Conservation (phyloP, 1,284 basidiomycete species). For the Neolentinus lepideus region DNA sequence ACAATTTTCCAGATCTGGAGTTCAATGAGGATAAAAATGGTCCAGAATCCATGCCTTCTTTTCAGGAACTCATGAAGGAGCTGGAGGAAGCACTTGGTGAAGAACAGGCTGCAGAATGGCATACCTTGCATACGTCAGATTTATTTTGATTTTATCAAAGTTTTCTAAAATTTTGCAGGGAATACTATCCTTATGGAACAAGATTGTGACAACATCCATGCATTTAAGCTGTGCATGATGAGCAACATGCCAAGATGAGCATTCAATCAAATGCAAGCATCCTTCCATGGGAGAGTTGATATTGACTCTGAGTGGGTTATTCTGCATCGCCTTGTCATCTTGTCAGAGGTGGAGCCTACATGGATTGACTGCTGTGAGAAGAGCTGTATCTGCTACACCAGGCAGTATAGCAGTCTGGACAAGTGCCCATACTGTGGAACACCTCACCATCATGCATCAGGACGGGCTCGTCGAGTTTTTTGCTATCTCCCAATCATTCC, state of each 20-base stretch:
- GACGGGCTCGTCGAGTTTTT: conserved; percentile 15
- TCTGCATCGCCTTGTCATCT: conserved; percentile 12
- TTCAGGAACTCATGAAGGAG: no score
- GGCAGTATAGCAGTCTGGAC: conserved; percentile 10
- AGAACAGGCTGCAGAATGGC: no score
- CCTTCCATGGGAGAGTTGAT: conserved; percentile 15
- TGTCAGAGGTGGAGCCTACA: conserved; percentile 16
- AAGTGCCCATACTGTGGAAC: conserved; percentile 24
- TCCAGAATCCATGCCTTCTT: no score
- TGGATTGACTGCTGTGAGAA: conserved; percentile 24
- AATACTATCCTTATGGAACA: conserved; percentile 4
- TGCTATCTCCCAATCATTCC: conserved; percentile 27
- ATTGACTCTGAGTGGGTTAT: conserved; percentile 18
- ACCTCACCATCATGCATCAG: conserved; percentile 8
- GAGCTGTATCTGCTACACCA: conserved; percentile 21
- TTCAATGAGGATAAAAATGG: no score
- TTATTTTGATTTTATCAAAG: no score
- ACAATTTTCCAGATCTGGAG: no score
- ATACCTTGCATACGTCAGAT: no score
- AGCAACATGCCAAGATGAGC: conserved; percentile 13
- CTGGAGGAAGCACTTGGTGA: no score
- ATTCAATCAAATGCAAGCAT: conserved; percentile 16
- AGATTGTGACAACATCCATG: conserved; percentile 18
- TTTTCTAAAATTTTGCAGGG: background rate
- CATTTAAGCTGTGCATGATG: conserved; percentile 16